phyloP scores from a whole-genome alignment of 164 flowering plant genomes.

The grape (Vitis vinifera) region ASM3070453v1 NC_081817.1:6143001-6143500 shows the following conservation, averaged over 20 bases:
- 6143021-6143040: no score
- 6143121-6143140: no score
- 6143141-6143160: no score
- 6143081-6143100: no score
- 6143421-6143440: neutral
- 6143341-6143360: neutral
- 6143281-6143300: neutral
- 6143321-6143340: neutral
- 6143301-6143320: neutral
- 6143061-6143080: no score
- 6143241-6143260: neutral
- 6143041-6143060: no score
- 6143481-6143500: neutral
- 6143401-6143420: neutral
- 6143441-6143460: neutral
- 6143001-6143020: no score
- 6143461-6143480: neutral
- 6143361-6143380: neutral
- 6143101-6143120: no score
- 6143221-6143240: no score
- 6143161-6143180: no score
- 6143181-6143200: no score
- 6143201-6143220: no score
- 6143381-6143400: neutral
- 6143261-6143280: neutral